Percentiles rank a stretch among this genome's conserved stretches.
These are phyloP conservation scores for Pontederia paniculata DNA, from an alignment of 176 grass and related monocot species.

Conservation along the genomic window DNA sequence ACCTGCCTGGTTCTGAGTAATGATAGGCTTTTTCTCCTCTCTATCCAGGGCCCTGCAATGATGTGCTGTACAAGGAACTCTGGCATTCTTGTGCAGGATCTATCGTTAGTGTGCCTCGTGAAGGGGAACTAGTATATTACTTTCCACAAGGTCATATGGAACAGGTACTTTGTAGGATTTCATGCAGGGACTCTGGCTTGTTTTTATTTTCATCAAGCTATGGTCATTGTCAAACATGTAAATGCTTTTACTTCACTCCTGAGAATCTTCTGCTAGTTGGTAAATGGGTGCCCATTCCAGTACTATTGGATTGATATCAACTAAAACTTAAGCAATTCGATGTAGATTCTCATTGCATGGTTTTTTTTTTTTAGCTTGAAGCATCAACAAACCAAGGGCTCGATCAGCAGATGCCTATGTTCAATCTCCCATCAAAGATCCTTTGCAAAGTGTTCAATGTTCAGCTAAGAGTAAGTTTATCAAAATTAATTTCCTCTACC, in stretches of 20 bases:
- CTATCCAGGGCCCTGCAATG: slow-evolving; percentile 27
- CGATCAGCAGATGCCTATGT: slow-evolving; percentile 68
- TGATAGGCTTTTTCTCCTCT: not conserved
- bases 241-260: too few species aligned
- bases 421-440: slow-evolving; percentile 78
- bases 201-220: too few species aligned
- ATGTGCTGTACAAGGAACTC: slow-evolving; percentile 51
- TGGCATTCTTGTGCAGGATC: slow-evolving; percentile 93
- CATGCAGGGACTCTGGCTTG: not conserved
- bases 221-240: too few species aligned
- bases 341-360: too few species aligned
- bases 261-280: too few species aligned
- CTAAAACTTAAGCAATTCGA: too few species aligned
- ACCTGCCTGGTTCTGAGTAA: not conserved
- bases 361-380: slow-evolving; percentile 42
- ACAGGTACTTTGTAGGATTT: slow-evolving; percentile 38
- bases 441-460: slow-evolving; percentile 85
- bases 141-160: slow-evolving; percentile 99
- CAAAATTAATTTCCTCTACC: not conserved
- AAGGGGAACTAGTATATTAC: slow-evolving; percentile 75
- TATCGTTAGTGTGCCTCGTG: slow-evolving; percentile 55
- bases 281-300: too few species aligned
- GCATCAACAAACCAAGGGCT: slow-evolving; percentile 77
- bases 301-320: too few species aligned
- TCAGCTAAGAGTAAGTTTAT: slow-evolving; percentile 49